Evolutionary conservation across 1,284 basidiomycete species (phyloP).

Genomic region (Leccinum solheimii): DNA sequence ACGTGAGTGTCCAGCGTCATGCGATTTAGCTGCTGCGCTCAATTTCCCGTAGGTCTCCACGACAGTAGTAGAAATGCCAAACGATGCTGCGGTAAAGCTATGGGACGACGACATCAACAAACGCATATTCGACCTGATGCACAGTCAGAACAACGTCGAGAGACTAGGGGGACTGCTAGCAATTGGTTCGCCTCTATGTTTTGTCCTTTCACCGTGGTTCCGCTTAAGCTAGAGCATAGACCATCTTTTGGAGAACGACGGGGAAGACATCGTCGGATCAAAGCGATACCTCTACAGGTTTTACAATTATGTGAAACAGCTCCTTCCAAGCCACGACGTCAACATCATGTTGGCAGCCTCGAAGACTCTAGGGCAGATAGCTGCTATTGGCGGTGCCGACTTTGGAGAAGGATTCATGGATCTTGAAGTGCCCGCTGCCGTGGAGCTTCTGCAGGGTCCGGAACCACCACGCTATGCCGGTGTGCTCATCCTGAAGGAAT

Average conservation of each 20-base stretch:
- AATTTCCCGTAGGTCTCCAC: conserved; percentile 56
- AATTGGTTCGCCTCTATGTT: conserved; percentile 58
- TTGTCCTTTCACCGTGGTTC: conserved; percentile 10
- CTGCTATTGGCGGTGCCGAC: conserved; percentile 75
- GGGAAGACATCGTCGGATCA: conserved; percentile 74
- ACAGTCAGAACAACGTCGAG: conserved; percentile 73
- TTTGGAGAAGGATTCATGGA: conserved; percentile 89
- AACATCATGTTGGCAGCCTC: conserved; percentile 89
- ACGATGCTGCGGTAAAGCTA: conserved; percentile 72
- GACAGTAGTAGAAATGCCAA: conserved; percentile 72
- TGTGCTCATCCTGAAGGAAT: conserved; percentile 86
- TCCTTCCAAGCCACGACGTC: conserved; percentile 81
- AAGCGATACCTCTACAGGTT: conserved; percentile 80
- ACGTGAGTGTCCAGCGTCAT: conserved; percentile 49
- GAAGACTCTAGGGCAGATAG: conserved; percentile 81
- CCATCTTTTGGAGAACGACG: conserved; percentile 67
- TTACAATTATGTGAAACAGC: conserved; percentile 89
- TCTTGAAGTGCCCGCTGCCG: conserved; percentile 78
- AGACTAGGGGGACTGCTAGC: conserved; percentile 82
- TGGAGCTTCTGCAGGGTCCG: conserved; percentile 74
- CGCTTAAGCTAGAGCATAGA: conserved; percentile 45
- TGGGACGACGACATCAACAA: conserved; percentile 84
- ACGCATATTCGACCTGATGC: conserved; percentile 78
- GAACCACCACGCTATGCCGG: conserved; percentile 81
- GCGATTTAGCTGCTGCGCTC: conserved; percentile 8